Base-by-base conservation (phyloP, 352 stramenopile genomes). In the Globisporangium paroecandrum region DNA sequence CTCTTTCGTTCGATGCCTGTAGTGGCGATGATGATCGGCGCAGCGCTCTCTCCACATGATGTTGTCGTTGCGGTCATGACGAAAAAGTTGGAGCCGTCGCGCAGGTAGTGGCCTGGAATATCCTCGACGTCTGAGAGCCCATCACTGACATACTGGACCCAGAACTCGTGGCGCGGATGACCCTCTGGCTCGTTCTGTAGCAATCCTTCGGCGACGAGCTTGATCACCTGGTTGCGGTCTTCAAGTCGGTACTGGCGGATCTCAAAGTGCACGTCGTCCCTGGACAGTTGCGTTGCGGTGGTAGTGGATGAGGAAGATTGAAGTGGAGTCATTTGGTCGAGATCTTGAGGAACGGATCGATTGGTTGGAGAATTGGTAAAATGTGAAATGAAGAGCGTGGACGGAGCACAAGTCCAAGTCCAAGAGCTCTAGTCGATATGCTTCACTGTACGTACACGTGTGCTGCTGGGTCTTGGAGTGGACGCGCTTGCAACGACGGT, bases 111-210 rank as follows among this genome's bases (percentile, higher is more conserved):
- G 12, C 59, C 12, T 15, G 6, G 27, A 27, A 70, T 58, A 29
- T 70, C 65, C 18, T 36, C 58, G 15, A 70, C 22, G 36, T 70
- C 58, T 1, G 70, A 60, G 22, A 85, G n/a, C 54, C 58, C 69
- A 24, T 69, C 41, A 47, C 67, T 27, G 7, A 82, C 47, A 59
- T 75, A 72, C 24, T 67, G 32, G 4, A 51, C 18, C 58, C 68
- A 75, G 25, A 77, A 24, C 13, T 53, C 1, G 62, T 71, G 38
- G 25, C 54, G 22, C 4, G 59, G 46, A 13, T 61, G n/a, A n/a
- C 58, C 67, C 57, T 13, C 6, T 4, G 64, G 18, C 7, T 62
- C 59, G 49, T 73, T 69, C 29, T 25, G 22, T 3, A 68, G 27
- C 34, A 72, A 53, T 0, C 70, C 66, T 4, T 65, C 32, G 20